Evolutionary conservation across 2,329 filamentous ascomycete genomes (phyloP), one percentile per base, ranked within the genome.

Genomic region (Clonostachys byssicola): DNA sequence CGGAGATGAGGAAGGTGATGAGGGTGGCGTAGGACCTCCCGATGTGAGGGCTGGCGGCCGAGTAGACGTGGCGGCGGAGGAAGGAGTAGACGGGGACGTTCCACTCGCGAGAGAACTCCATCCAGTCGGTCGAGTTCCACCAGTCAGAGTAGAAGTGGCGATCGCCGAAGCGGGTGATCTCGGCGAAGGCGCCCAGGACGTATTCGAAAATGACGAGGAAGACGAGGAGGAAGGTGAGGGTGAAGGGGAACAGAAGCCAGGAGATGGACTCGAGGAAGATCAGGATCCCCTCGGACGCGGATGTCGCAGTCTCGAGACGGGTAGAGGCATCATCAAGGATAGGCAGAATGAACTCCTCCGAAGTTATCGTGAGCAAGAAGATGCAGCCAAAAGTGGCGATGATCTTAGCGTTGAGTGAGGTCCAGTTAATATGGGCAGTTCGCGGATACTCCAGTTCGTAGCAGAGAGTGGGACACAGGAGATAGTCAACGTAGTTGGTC

Each of bases 141-240:
- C 82, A 85, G 70, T 86, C 83, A 44, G 75, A 75, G 72, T 96
- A 99, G 72, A 97, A 97, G 66, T 94, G 89, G 39, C 92, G 84
- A 66, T 97, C 94, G 45, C 87, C 92, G 65, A 97, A 97, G 57
- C 85, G 80, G 16, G 92, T 96, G 55, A 97, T 88, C 66, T 99
- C 94, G 13, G 92, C 94, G 60, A 95, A 96, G 43, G 92, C 92
- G 49, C 92, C 94, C 34, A 97, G 81, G 12, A 96, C 80, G 66
- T 97, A 99, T 66, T 99, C 94, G 66, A 97, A 99, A 59, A 97
- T 97, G 65, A 96, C 91, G 49, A 99, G 83, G 73, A 99, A 99
- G 47, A 97, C 92, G 43, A 97, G 83, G 5, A 97, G 74, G 64
- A 97, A 95, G 5, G 86, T 95, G 51, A 97, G 78, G 89, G 96